Percentiles rank a stretch among this genome's conserved stretches.
Conservation (phyloP, 768 basidiomycete genomes). For the Calocybe cyanea region DNA sequence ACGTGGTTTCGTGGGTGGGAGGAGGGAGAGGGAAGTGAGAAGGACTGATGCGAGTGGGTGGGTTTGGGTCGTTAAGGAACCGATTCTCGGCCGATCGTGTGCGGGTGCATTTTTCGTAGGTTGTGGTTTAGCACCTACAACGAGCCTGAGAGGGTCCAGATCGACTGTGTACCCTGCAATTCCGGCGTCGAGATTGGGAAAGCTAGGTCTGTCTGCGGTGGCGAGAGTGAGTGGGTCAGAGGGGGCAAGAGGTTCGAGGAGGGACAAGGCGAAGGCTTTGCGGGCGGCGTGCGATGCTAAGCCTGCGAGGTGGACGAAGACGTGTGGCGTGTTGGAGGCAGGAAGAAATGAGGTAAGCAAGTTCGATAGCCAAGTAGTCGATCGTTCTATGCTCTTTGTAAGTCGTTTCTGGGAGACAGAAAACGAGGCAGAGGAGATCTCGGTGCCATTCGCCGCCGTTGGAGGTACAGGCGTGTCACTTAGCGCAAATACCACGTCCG, state of each 20-base stretch:
- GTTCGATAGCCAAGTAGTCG: slow-evolving; percentile 56
- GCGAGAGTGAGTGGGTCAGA: slow-evolving; percentile 52
- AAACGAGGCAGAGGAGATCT: no score
- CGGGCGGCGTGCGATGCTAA: slow-evolving; percentile 53
- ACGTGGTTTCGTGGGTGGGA: slow-evolving; percentile 59
- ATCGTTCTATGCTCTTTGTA: slow-evolving; percentile 72
- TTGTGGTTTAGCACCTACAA: slow-evolving; percentile 19
- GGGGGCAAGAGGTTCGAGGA: slow-evolving; percentile 54
- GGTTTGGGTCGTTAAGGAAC: background rate
- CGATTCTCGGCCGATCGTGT: no score
- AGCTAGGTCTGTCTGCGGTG: no score
- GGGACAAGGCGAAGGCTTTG: slow-evolving; percentile 53
- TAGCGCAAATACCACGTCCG: slow-evolving; percentile 71
- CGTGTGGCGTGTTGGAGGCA: slow-evolving; percentile 28
- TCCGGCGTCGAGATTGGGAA: no score
- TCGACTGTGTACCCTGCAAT: slow-evolving; percentile 71
- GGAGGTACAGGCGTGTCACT: slow-evolving; percentile 65
- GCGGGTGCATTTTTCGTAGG: no score
- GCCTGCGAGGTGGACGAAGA: slow-evolving; percentile 73
- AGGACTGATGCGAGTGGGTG: slow-evolving; percentile 35
- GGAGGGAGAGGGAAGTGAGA: slow-evolving; percentile 51
- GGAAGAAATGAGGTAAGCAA: slow-evolving; percentile 36
- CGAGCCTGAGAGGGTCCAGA: slow-evolving; percentile 44
- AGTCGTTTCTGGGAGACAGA: slow-evolving; percentile 79
- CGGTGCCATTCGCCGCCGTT: no score